Evolutionary conservation across 2,329 filamentous ascomycete species (phyloP), one percentile per base, ranked within the genome.

Genomic region (Pseudopyrenochaeta lycopersici): DNA sequence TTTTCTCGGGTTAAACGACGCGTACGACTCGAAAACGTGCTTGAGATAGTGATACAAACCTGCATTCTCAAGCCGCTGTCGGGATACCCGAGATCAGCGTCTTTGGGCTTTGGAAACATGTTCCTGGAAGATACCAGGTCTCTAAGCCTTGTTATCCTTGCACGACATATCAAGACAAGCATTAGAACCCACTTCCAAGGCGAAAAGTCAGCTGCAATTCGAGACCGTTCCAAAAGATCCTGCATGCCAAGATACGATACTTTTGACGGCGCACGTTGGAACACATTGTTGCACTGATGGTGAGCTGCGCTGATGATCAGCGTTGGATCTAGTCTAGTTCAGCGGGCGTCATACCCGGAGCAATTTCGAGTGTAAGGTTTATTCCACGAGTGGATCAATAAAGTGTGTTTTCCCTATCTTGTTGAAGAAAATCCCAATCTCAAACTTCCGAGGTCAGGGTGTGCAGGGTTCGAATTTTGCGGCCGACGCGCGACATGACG

Each of bases 21-120:
- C 20, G 46, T 53, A 46, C 45, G 27, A 49, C 49, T 27, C 27
- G 43, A 49, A 33, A 33, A 41, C 33, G 39, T 46, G 46, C 56
- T 52, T 30, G 54, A 38, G 35, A 49, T 5, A 31, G 35, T 49
- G 7, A 14, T 18, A 31, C 51, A 18, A 49, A 52, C 43, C 41
- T 49, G 39, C 43, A 33, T 42, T 42, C 23, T 42, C 27, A 32
- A 50, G 20, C 15, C 46, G 43, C 60, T 56, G 58, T 58, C 35
- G 54, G 55, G 62, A 57, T 54, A 62, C 38, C 58, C 62, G 60
- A 63, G 54, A 63, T 63, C 60, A 53, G 42, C 58, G 36, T 38
- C 49, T 58, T 53, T 27, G 23, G 46, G 47, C 53, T 33, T 30
- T 46, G 42, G 44, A 36, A 52, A 46, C 46, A 52, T 46, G 32